Conservation (phyloP, 139 green algal genomes). For the Nannochloris sp. region DNA sequence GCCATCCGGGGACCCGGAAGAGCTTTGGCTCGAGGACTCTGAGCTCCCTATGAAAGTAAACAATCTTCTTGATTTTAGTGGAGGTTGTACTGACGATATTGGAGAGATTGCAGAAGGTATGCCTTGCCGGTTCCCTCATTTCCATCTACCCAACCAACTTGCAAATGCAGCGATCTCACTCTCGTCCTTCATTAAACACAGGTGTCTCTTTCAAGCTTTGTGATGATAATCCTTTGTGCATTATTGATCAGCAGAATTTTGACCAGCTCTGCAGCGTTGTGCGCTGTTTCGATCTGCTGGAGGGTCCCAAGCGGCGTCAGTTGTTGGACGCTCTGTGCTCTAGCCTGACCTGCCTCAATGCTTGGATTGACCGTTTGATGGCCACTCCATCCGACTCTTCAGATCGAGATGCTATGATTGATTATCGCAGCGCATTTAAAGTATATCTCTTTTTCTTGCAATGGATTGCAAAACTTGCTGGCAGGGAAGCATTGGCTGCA, state of each 20-base stretch:
- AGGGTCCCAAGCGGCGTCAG: slow-evolving; percentile 16
- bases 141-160: background rate
- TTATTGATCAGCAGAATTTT: slow-evolving; percentile 43
- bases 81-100: slow-evolving; percentile 4
- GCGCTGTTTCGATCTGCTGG: slow-evolving; percentile 16
- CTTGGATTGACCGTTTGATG: slow-evolving; percentile 33
- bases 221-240: slow-evolving; percentile 42
- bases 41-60: background rate
- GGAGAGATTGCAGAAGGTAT: slow-evolving; percentile 26
- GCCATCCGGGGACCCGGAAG: slow-evolving; percentile 10
- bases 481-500: slow-evolving; percentile 20
- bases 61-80: slow-evolving; percentile 10
- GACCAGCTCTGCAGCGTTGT: slow-evolving; percentile 42
- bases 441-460: slow-evolving; percentile 64
- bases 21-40: slow-evolving; percentile 11
- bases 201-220: slow-evolving; percentile 42
- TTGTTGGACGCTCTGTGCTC: slow-evolving; percentile 48
- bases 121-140: background rate
- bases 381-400: slow-evolving; percentile 4
- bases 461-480: slow-evolving; percentile 32
- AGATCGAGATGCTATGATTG: background rate
- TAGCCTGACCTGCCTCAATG: slow-evolving; percentile 51
- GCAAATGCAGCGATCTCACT: background rate
- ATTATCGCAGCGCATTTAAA: slow-evolving; percentile 53
- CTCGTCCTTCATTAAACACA: slow-evolving; percentile 13